These are phyloP conservation scores for Phytopythium boreale DNA, from an alignment of 352 stramenopile species.

Conservation along the genomic window DNA sequence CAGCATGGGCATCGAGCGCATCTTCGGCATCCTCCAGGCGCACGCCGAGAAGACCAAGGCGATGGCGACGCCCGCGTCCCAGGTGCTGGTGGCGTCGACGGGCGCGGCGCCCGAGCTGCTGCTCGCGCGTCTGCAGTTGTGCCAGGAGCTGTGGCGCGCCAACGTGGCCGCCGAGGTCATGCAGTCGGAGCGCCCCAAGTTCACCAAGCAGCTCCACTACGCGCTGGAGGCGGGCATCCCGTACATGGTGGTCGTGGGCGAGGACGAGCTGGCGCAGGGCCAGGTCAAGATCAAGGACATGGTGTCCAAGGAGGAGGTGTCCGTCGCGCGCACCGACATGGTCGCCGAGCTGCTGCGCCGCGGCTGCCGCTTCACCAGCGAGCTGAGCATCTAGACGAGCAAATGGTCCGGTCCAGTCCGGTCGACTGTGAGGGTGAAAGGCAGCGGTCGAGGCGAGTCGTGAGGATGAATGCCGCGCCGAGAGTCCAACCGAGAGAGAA, in stretches of 20 bases:
- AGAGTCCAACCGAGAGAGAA: not conserved
- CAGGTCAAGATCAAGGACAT: slow-evolving; percentile 98
- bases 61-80: slow-evolving; percentile 39
- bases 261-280: slow-evolving; percentile 92
- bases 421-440: not conserved
- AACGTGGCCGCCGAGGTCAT: slow-evolving; percentile 96
- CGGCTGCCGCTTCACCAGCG: slow-evolving; percentile 65
- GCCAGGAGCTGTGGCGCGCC: slow-evolving; percentile 79
- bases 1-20: slow-evolving; percentile 97
- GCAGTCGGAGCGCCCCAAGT: slow-evolving; percentile 96
- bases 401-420: too few species aligned
- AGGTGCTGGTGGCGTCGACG: slow-evolving; percentile 95
- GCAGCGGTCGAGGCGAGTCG: not conserved
- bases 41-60: slow-evolving; percentile 73
- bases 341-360: slow-evolving; percentile 69
- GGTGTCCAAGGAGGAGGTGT: slow-evolving; percentile 89
- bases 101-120: slow-evolving; percentile 47
- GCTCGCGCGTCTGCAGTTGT: slow-evolving; percentile 68
- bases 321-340: slow-evolving; percentile 66
- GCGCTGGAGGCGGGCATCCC: slow-evolving; percentile 94
- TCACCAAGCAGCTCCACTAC: slow-evolving; percentile 96
- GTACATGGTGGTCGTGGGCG: slow-evolving; percentile 97
- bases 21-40: slow-evolving; percentile 97
- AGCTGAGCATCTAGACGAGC: slow-evolving; percentile 59
- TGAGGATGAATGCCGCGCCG: not conserved